A percentile compares a stretch with the other conserved stretches of the same genome.
phyloP scores from a whole-genome alignment of 495 filamentous ascomycete species.

The Chaetomidium leptoderma region DNA sequence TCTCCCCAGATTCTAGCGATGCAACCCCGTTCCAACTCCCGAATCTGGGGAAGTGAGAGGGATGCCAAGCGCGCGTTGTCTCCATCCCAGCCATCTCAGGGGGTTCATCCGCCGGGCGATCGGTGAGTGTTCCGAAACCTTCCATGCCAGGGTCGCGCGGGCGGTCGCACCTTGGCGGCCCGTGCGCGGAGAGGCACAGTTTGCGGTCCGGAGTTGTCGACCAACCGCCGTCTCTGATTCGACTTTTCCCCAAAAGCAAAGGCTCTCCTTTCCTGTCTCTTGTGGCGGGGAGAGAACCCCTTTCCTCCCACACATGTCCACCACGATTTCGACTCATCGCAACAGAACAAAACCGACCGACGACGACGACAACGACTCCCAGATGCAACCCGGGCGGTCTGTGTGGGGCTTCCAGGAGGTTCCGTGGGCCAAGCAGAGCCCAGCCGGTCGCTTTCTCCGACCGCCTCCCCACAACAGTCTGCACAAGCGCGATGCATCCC shows the following conservation, averaged over 20 bases:
- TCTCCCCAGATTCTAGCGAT: neutral
- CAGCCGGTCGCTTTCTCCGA: conserved; percentile 3
- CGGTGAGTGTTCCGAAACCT: conserved; percentile 12
- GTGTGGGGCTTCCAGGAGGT: neutral
- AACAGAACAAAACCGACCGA: too few species aligned
- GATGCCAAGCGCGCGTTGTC: conserved; percentile 1
- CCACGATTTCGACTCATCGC: too few species aligned
- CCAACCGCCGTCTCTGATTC: neutral
- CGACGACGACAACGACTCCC: too few species aligned
- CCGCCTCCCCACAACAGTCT: neutral
- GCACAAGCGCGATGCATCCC: conserved; percentile 2
- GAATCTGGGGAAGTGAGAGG: conserved; percentile 1
- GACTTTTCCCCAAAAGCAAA: neutral
- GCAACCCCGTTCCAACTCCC: neutral
- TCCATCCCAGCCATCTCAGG: neutral
- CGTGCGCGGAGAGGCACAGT: conserved; percentile 8
- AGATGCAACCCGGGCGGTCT: too few species aligned
- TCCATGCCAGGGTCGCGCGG: neutral
- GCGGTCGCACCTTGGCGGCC: conserved; percentile 5
- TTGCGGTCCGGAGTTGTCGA: too few species aligned
- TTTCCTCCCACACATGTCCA: too few species aligned
- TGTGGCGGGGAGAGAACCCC: too few species aligned
- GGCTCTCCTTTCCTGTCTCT: too few species aligned
- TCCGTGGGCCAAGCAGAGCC: neutral
- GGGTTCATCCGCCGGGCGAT: conserved; percentile 1